Percentiles rank a stretch among this genome's conserved stretches.
Evolutionary conservation across 345 rosid species (phyloP).

Genomic region (Aquilaria yunnanensis): DNA sequence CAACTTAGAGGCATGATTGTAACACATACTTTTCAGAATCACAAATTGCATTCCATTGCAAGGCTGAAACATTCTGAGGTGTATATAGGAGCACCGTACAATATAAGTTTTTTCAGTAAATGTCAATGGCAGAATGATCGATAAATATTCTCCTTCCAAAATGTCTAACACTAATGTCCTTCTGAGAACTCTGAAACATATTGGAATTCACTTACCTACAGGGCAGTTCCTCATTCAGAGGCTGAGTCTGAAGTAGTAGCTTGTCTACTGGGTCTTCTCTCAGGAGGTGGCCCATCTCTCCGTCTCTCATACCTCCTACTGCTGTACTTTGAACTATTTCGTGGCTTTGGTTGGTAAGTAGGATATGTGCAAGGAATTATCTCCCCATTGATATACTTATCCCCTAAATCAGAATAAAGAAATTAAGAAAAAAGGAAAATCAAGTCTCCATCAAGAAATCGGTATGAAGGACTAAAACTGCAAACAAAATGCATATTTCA

Average conservation of each 20-base stretch:
- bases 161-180: no score
- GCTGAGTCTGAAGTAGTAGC: constrained; percentile 45
- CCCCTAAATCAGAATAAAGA: constrained; percentile 38
- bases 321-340: constrained; percentile 51
- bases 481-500: background rate
- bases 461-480: background rate
- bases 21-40: no score
- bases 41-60: no score
- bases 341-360: constrained; percentile 83
- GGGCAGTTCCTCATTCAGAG: constrained; percentile 21
- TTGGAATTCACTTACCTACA: no score
- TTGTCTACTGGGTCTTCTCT: constrained; percentile 52
- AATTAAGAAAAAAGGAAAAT: constrained; percentile 1
- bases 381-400: constrained; percentile 91
- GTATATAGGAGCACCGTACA: no score
- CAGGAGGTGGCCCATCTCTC: constrained; percentile 81
- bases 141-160: no score
- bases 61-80: no score
- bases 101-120: no score
- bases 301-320: constrained; percentile 72
- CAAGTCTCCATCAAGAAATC: background rate
- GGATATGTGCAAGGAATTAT: constrained; percentile 90
- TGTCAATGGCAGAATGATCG: no score
- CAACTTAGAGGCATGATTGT: no score
- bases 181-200: no score